Evolutionary conservation across 805 yeast genomes (phyloP).

Genomic region (Saccharomycopsis synnaedendra): DNA sequence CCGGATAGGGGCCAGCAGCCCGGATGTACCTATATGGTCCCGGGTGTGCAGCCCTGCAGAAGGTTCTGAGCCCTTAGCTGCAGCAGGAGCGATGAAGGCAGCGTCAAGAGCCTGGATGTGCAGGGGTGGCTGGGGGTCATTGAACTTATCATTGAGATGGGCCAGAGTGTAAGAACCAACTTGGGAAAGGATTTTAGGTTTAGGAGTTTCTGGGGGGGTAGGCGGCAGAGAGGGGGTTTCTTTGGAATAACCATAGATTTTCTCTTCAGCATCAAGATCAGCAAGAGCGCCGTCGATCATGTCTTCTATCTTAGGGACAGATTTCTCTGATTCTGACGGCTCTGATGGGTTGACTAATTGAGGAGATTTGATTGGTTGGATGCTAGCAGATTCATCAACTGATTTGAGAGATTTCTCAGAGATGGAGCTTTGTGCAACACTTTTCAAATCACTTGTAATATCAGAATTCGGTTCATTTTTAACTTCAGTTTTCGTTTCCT

Average conservation of each 20-base stretch:
- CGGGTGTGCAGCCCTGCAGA: conserved; percentile 3
- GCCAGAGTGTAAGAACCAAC: conserved; percentile 11
- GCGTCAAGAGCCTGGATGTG: conserved; percentile 28
- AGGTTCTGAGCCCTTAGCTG: conserved; percentile 28
- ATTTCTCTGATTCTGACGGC: not conserved
- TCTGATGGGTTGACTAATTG: not conserved
- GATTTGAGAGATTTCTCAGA: not conserved
- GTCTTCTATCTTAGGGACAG: conserved; percentile 13
- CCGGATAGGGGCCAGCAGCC: conserved; percentile 19
- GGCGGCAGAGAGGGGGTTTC: not conserved
- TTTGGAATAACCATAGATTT: conserved; percentile 10
- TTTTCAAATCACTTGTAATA: not conserved
- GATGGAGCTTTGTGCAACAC: not conserved
- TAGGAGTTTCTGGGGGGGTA: not conserved
- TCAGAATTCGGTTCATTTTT: conserved; percentile 8
- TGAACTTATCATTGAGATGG: conserved; percentile 1
- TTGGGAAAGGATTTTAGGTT: conserved; percentile 1
- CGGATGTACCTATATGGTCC: conserved; percentile 17
- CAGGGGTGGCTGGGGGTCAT: conserved; percentile 22
- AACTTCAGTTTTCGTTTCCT: conserved; percentile 15
- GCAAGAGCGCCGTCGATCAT: conserved; percentile 13
- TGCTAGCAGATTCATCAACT: not conserved
- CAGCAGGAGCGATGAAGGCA: conserved; percentile 31
- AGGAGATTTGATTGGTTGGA: not conserved
- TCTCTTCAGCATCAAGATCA: conserved; percentile 12